Evolutionary conservation across 1,139 yeast genomes (phyloP).

Genomic region (Blastobotrys raffinosifermentans): DNA sequence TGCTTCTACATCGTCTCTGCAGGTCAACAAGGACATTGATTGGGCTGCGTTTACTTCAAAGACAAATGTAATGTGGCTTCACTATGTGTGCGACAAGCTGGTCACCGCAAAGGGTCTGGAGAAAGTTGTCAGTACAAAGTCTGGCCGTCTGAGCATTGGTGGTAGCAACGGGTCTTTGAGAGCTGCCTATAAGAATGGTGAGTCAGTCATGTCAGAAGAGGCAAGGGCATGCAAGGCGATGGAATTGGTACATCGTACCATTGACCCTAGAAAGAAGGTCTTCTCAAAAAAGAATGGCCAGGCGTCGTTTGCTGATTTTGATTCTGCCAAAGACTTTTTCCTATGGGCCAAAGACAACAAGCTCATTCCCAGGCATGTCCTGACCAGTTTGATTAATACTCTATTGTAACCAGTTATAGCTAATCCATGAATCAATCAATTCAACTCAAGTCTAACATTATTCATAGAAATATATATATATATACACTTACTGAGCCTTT

Average conservation of each 20-base stretch:
- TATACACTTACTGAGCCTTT: too few species aligned
- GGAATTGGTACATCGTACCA: constrained; percentile 26
- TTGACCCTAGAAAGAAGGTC: constrained; percentile 33
- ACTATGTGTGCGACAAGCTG: constrained; percentile 41
- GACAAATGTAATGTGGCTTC: constrained; percentile 48
- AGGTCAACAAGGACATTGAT: constrained; percentile 21
- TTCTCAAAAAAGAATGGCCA: constrained; percentile 13
- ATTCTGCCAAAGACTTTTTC: constrained; percentile 26
- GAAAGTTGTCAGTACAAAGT: constrained; percentile 19
- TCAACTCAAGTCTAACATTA: too few species aligned
- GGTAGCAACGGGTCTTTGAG: constrained; percentile 21
- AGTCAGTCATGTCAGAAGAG: constrained; percentile 17
- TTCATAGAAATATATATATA: too few species aligned
- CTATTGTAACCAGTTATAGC: neutral
- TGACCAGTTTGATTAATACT: constrained; percentile 2
- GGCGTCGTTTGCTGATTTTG: constrained; percentile 23
- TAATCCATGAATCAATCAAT: too few species aligned
- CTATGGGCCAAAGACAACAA: constrained; percentile 27
- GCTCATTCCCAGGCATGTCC: constrained; percentile 16
- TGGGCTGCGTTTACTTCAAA: constrained; percentile 41
- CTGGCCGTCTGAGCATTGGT: constrained; percentile 25
- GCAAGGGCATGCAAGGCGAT: constrained; percentile 25
- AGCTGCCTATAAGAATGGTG: constrained; percentile 19
- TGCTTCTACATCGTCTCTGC: neutral
- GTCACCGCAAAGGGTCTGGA: constrained; percentile 35